A percentile compares a stretch with the other conserved stretches of the same genome.
These are phyloP conservation scores for Wickerhamiella siamensis DNA, from an alignment of 805 yeast species.

Conservation along the genomic window DNA sequence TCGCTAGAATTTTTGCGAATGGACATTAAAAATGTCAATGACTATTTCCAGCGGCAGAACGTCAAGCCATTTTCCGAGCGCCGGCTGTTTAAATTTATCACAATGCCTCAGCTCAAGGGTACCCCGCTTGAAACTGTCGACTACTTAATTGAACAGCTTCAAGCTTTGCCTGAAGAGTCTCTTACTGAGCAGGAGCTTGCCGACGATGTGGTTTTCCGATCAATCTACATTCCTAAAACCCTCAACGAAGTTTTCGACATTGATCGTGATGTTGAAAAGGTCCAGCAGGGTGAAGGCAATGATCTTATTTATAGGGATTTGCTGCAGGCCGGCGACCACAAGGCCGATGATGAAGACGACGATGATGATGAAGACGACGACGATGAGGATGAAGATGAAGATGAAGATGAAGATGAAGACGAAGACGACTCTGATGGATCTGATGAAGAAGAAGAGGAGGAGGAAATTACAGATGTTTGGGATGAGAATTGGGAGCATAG, in stretches of 20 bases:
- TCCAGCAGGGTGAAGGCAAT: slow-evolving; percentile 27
- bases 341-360: slow-evolving; percentile 22
- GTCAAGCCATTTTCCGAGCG: slow-evolving; percentile 73
- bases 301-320: slow-evolving; percentile 39
- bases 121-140: slow-evolving; percentile 27
- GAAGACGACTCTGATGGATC: slow-evolving; percentile 20
- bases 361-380: slow-evolving; percentile 7
- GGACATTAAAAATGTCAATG: slow-evolving; percentile 94
- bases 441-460: slow-evolving; percentile 25
- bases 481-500: slow-evolving; percentile 28
- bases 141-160: slow-evolving; percentile 16
- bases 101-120: slow-evolving; percentile 24
- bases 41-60: slow-evolving; percentile 62
- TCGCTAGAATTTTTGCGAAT: slow-evolving; percentile 85
- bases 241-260: slow-evolving; percentile 32
- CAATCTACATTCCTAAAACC: slow-evolving; percentile 66
- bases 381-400: slow-evolving; percentile 11
- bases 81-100: slow-evolving; percentile 62
- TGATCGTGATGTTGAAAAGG: slow-evolving; percentile 59
- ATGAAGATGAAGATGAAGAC: slow-evolving; percentile 16
- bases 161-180: slow-evolving; percentile 18
- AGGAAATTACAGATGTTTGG: slow-evolving; percentile 27
- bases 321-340: slow-evolving; percentile 23
- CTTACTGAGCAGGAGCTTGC: slow-evolving; percentile 33
- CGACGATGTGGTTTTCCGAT: slow-evolving; percentile 80